These are phyloP conservation scores for Phytophthora nicotianae DNA, from an alignment of 352 stramenopile species.

Conservation along the genomic window DNA sequence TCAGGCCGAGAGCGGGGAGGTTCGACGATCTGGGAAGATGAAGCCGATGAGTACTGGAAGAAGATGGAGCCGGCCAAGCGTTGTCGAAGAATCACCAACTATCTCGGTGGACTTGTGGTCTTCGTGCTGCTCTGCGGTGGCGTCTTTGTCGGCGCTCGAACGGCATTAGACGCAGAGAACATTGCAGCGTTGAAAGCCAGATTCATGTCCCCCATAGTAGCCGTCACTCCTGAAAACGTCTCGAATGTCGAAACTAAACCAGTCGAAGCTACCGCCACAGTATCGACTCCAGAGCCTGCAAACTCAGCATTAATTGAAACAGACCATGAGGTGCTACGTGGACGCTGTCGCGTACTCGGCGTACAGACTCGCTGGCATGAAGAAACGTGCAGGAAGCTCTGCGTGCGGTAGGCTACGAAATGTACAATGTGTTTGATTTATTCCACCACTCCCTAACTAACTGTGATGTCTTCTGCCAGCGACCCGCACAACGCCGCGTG, in stretches of 20 bases:
- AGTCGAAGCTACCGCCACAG: neutral
- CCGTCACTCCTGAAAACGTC: constrained; percentile 15
- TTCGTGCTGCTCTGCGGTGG: constrained; percentile 27
- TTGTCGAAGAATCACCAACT: constrained; percentile 40
- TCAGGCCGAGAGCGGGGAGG: constrained; percentile 21
- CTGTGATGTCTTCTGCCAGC: constrained; percentile 29
- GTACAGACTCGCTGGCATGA: constrained; percentile 78
- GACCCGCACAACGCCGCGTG: constrained; percentile 66
- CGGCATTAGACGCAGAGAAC: constrained; percentile 15
- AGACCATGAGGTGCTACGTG: constrained; percentile 48
- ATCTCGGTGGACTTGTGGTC: constrained; percentile 33
- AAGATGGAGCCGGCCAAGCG: constrained; percentile 65
- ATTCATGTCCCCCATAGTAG: constrained; percentile 5
- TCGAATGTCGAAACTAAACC: constrained; percentile 1
- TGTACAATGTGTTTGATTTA: neutral
- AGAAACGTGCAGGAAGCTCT: constrained; percentile 72
- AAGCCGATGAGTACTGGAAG: constrained; percentile 75
- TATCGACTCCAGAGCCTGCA: neutral
- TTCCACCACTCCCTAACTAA: neutral
- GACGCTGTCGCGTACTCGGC: constrained; percentile 59
- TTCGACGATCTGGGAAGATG: constrained; percentile 70
- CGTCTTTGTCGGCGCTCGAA: constrained; percentile 22
- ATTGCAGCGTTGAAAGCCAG: constrained; percentile 24
- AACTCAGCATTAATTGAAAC: constrained; percentile 3
- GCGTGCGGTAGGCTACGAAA: constrained; percentile 39